Conservation (phyloP, 805 yeast species). For the Monosporozyma aerobia region DNA sequence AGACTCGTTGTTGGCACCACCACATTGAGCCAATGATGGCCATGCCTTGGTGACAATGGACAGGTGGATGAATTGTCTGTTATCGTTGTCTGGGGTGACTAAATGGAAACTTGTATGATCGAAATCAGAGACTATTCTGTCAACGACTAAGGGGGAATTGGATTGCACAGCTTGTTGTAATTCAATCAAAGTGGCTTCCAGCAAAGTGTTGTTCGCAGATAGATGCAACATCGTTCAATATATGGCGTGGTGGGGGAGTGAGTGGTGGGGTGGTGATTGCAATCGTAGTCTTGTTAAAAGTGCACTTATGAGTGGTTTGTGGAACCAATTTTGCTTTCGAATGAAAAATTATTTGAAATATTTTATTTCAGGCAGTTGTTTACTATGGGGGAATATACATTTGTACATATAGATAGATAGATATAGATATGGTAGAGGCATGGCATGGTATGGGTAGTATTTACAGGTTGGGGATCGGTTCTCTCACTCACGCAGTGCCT, state of each 20-base stretch:
- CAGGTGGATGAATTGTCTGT: slow-evolving; percentile 37
- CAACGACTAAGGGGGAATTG: slow-evolving; percentile 38
- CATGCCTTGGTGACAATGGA: slow-evolving; percentile 29
- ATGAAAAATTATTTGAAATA: background rate
- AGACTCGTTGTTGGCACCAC: slow-evolving; percentile 2
- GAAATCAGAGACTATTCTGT: slow-evolving; percentile 86
- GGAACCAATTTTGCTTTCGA: no score
- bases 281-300: no score
- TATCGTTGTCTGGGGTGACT: slow-evolving; percentile 54
- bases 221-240: slow-evolving; percentile 62
- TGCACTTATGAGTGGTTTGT: background rate
- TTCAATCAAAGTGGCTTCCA: slow-evolving; percentile 72
- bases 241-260: no score
- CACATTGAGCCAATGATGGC: slow-evolving; percentile 16
- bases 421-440: no score
- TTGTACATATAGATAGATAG: no score
- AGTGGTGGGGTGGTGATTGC: no score
- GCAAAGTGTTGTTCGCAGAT: slow-evolving; percentile 72
- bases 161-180: slow-evolving; percentile 24
- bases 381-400: background rate
- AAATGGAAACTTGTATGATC: slow-evolving; percentile 93
- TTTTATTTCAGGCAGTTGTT: background rate
- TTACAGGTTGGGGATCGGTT: no score
- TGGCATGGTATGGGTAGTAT: no score
- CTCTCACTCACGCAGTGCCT: background rate